Conservation (phyloP, 116 monocot genomes). For the Zostera marina region DNA sequence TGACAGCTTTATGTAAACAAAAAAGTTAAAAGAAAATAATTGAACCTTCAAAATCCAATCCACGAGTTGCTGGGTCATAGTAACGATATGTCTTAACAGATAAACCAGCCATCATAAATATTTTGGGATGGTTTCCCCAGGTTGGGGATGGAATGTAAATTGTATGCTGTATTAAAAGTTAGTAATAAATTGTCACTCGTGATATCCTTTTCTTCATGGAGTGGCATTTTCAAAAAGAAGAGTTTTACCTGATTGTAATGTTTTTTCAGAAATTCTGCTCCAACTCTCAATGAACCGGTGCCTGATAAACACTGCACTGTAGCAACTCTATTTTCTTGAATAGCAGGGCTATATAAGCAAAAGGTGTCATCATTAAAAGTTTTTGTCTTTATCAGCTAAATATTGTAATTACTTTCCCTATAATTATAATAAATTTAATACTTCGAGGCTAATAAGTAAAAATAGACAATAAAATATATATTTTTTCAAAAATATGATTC, state of each 20-base stretch:
- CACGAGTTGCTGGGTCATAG: slow-evolving; percentile 82
- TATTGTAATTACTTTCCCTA: no score
- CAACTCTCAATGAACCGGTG: slow-evolving; percentile 98
- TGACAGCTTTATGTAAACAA: background rate
- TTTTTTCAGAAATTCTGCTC: slow-evolving; percentile 82
- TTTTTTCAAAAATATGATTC: no score
- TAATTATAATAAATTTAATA: no score
- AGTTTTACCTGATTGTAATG: slow-evolving; percentile 68
- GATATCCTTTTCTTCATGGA: background rate
- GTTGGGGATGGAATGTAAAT: slow-evolving; percentile 94
- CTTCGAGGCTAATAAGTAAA: no score
- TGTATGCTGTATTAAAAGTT: slow-evolving; percentile 26
- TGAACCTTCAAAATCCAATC: slow-evolving; percentile 71
- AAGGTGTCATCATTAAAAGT: background rate
- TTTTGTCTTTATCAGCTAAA: background rate
- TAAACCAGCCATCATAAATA: slow-evolving; percentile 82
- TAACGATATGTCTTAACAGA: slow-evolving; percentile 81
- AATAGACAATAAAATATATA: no score
- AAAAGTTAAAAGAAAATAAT: background rate
- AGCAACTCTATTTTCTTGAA: slow-evolving; percentile 77
- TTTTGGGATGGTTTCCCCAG: slow-evolving; percentile 98
- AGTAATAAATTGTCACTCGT: background rate
- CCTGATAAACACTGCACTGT: slow-evolving; percentile 98
- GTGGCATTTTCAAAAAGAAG: background rate
- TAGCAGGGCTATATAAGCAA: slow-evolving; percentile 57